A percentile compares a stretch with the other conserved stretches of the same genome.
These are phyloP conservation scores for Geotrichum citri-aurantii DNA, from an alignment of 1,139 yeast genomes.

Conservation along the genomic window DNA sequence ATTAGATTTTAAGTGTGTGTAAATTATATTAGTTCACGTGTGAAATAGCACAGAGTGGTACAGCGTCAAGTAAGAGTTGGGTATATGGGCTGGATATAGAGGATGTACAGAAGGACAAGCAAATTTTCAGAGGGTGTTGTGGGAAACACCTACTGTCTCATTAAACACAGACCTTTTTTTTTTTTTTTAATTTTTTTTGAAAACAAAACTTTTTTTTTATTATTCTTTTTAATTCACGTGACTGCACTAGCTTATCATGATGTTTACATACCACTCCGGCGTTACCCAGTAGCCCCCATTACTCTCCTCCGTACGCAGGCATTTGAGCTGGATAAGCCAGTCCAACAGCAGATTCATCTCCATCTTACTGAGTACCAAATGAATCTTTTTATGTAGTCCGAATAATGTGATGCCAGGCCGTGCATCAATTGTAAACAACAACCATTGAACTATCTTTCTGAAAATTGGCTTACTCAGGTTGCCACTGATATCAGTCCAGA, in stretches of 20 bases:
- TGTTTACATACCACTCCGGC: conserved; percentile 47
- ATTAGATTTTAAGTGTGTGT: neutral
- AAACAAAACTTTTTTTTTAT: neutral
- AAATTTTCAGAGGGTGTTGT: neutral
- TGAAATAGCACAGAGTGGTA: neutral
- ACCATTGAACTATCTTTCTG: conserved; percentile 48
- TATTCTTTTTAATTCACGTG: neutral
- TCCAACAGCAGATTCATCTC: conserved; percentile 50
- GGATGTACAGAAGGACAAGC: neutral
- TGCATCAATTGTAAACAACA: conserved; percentile 45
- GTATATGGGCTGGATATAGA: neutral
- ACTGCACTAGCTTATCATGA: neutral
- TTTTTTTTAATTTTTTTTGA: no score
- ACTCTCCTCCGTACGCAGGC: conserved; percentile 38
- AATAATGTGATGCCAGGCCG: conserved; percentile 54
- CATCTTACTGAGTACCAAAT: conserved; percentile 41
- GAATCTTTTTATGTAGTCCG: conserved; percentile 38
- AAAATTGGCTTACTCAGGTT: conserved; percentile 55
- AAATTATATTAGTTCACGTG: neutral
- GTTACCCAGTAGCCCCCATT: conserved; percentile 48
- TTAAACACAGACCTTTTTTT: neutral
- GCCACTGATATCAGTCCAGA: conserved; percentile 71
- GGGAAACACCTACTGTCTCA: neutral
- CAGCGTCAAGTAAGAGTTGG: neutral
- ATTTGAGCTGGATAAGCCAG: conserved; percentile 51